Percentiles rank a stretch among this genome's conserved stretches.
Conservation (phyloP, 345 rosid species). For the Linum lewisii region DNA sequence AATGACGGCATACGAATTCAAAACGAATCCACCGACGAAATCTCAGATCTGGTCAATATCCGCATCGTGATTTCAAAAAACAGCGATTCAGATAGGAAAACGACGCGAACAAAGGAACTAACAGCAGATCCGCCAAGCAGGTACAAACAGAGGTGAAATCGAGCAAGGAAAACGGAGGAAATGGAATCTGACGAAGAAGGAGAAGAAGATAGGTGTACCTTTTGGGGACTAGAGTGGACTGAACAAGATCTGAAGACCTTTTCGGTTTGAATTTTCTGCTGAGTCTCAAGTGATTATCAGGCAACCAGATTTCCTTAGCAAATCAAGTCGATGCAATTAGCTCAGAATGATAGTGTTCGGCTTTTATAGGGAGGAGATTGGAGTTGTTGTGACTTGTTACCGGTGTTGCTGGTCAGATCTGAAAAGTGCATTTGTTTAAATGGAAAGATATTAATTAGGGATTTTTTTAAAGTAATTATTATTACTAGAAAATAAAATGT, state of each 20-base stretch:
- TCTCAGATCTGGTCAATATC: not conserved
- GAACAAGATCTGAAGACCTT: not conserved
- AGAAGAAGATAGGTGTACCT: not conserved
- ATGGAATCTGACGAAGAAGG: not conserved
- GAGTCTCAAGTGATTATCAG: not conserved
- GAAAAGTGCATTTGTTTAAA: too few relatives aligned
- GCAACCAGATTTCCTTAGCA: not conserved
- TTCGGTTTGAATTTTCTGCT: not conserved
- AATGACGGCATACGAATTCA: not conserved
- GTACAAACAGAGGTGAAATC: not conserved
- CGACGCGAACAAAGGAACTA: not conserved
- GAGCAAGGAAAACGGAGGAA: not conserved
- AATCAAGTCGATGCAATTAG: too few relatives aligned
- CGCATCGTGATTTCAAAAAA: too few relatives aligned
- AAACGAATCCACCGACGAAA: too few relatives aligned
- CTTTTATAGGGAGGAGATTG: too few relatives aligned
- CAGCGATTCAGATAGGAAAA: not conserved
- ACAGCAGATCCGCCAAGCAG: not conserved
- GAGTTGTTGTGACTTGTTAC: too few relatives aligned
- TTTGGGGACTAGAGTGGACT: not conserved
- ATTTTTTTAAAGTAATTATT: too few relatives aligned
- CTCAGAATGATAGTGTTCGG: too few relatives aligned
- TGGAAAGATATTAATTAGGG: too few relatives aligned
- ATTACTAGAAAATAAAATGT: too few relatives aligned
- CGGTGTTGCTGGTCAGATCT: too few relatives aligned